These are phyloP conservation scores for Xenosphaeropsis pyriputrescens DNA, from an alignment of 2,329 filamentous ascomycete genomes.

Conservation along the genomic window DNA sequence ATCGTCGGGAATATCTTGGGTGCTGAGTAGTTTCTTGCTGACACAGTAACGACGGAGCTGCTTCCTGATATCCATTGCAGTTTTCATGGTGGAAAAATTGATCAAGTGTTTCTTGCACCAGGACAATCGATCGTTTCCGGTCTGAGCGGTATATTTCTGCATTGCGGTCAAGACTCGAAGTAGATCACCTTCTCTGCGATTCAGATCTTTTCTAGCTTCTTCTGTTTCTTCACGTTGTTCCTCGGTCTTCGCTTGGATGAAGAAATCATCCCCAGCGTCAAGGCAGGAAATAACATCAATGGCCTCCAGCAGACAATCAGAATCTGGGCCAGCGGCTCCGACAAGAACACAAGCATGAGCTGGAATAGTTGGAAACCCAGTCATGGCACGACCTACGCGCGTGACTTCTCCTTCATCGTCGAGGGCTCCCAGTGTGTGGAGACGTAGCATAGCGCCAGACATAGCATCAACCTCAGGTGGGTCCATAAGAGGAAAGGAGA, in stretches of 20 bases:
- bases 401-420: slow-evolving; percentile 61
- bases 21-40: slow-evolving; percentile 28
- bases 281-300: slow-evolving; percentile 69
- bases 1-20: slow-evolving; percentile 29
- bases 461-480: slow-evolving; percentile 63
- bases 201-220: slow-evolving; percentile 37
- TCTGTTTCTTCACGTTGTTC: slow-evolving; percentile 39
- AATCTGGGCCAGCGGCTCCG: slow-evolving; percentile 55
- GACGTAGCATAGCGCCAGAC: slow-evolving; percentile 66
- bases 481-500: slow-evolving; percentile 76
- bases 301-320: slow-evolving; percentile 62
- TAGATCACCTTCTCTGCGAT: slow-evolving; percentile 48
- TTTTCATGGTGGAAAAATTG: slow-evolving; percentile 44
- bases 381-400: slow-evolving; percentile 58
- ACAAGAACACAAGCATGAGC: slow-evolving; percentile 71
- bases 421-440: slow-evolving; percentile 67
- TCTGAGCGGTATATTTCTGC: slow-evolving; percentile 43
- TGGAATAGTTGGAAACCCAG: slow-evolving; percentile 70
- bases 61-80: slow-evolving; percentile 44
- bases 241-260: slow-evolving; percentile 41
- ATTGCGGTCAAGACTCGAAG: slow-evolving; percentile 49
- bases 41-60: slow-evolving; percentile 43
- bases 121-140: slow-evolving; percentile 25
- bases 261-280: slow-evolving; percentile 48
- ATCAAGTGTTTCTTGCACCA: slow-evolving; percentile 46